Evolutionary conservation across 2,329 filamentous ascomycete species (phyloP).

Genomic region (Cordyceps cateniannulata): DNA sequence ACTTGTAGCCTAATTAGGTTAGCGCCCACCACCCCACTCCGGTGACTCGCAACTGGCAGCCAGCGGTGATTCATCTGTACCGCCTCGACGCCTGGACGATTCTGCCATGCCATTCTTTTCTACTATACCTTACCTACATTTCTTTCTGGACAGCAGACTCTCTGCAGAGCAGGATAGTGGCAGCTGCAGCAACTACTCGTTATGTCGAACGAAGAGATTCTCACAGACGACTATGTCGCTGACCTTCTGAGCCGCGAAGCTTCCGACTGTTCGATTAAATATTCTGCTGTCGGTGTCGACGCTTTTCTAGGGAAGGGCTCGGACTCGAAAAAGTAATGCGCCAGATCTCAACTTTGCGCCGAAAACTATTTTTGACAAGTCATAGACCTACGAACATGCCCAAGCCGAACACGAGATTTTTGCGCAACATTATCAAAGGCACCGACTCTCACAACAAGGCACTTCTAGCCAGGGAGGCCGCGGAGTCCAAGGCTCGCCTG

Average conservation of each 20-base stretch:
- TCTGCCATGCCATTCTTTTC: too few relatives aligned
- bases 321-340: constrained; percentile 43
- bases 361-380: constrained; percentile 17
- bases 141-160: background rate
- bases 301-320: constrained; percentile 42
- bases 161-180: background rate
- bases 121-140: background rate
- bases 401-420: constrained; percentile 86
- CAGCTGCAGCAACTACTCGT: background rate
- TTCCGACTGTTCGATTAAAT: constrained; percentile 63
- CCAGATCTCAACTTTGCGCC: background rate
- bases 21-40: constrained; percentile 12
- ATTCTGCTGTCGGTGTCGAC: constrained; percentile 67
- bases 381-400: constrained; percentile 59
- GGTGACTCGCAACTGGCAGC: background rate
- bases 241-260: constrained; percentile 76
- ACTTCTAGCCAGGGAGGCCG: constrained; percentile 74
- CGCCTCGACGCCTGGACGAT: background rate
- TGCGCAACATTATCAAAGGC: constrained; percentile 81
- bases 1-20: constrained; percentile 28
- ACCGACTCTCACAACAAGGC: constrained; percentile 86
- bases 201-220: constrained; percentile 42
- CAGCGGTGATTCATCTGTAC: background rate
- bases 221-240: constrained; percentile 75
- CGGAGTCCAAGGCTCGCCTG: constrained; percentile 68